These are phyloP conservation scores for Botrytis medusae DNA, from an alignment of 2,329 filamentous ascomycete genomes.

Conservation along the genomic window DNA sequence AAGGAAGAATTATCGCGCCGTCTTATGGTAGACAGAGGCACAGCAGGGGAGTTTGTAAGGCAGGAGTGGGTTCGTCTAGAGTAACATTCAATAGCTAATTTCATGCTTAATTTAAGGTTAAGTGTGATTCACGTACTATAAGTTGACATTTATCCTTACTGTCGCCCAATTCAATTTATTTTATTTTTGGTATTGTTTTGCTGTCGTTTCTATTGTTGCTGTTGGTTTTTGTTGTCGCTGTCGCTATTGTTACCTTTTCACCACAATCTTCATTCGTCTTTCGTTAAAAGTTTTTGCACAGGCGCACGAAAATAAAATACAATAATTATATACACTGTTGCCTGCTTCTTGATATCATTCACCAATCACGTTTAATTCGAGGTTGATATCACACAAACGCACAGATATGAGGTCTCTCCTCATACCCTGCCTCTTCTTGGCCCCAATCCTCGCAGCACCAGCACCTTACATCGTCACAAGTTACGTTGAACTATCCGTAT, in stretches of 20 bases:
- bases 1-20: neutral
- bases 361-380: neutral
- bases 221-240: neutral
- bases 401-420: conserved; percentile 9
- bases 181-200: neutral
- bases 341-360: neutral
- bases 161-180: neutral
- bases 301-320: neutral
- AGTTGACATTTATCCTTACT: neutral
- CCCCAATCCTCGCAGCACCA: conserved; percentile 20
- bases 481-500: conserved; percentile 29
- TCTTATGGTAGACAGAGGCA: neutral
- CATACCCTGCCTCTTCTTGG: neutral
- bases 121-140: neutral
- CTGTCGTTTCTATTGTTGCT: neutral
- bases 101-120: conserved; percentile 1
- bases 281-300: neutral
- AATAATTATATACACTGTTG: neutral
- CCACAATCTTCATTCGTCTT: neutral
- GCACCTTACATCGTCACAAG: conserved; percentile 31
- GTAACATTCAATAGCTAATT: neutral
- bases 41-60: neutral
- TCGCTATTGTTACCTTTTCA: neutral
- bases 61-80: neutral
- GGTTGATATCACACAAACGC: neutral